Evolutionary conservation across 257 asterid species (phyloP).

Genomic region (Ligustrum vulgare): DNA sequence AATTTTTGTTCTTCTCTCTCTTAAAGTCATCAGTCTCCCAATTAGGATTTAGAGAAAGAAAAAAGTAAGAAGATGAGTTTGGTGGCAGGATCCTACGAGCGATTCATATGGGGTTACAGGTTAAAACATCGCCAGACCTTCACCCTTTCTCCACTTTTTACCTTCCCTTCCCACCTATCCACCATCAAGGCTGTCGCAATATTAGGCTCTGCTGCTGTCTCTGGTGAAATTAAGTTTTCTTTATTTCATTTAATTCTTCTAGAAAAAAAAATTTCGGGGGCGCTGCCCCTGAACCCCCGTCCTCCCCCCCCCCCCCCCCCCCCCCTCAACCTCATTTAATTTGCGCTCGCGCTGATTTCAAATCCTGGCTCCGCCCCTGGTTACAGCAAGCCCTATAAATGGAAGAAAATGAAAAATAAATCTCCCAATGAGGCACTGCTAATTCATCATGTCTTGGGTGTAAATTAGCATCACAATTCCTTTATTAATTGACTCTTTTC

Average conservation of each 20-base stretch:
- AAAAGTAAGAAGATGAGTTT: conserved; percentile 45
- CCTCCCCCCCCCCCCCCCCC: too few relatives aligned
- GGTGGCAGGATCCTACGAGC: conserved; percentile 94
- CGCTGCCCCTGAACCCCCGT: too few relatives aligned
- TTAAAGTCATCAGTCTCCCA: too few relatives aligned
- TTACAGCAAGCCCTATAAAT: neutral
- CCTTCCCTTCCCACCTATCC: conserved; percentile 95
- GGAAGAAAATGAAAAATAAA: neutral
- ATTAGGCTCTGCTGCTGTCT: conserved; percentile 75
- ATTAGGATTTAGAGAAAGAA: neutral
- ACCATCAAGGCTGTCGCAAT: conserved; percentile 89
- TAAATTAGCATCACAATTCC: neutral
- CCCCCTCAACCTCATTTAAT: too few relatives aligned
- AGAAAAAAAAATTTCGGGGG: too few relatives aligned
- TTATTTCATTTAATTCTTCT: too few relatives aligned
- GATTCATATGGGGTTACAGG: conserved; percentile 92
- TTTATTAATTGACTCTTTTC: neutral
- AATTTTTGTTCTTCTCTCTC: neutral
- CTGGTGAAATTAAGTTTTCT: too few relatives aligned
- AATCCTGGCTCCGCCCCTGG: too few relatives aligned
- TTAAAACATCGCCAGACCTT: conserved; percentile 38
- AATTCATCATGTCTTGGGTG: neutral
- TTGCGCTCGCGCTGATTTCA: too few relatives aligned
- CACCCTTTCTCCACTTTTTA: conserved; percentile 58
- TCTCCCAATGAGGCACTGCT: neutral